Percentiles rank a stretch among this genome's conserved stretches.
Evolutionary conservation across 176 grass and related monocot species (phyloP).

Genomic region (Rhynchospora tenuis): DNA sequence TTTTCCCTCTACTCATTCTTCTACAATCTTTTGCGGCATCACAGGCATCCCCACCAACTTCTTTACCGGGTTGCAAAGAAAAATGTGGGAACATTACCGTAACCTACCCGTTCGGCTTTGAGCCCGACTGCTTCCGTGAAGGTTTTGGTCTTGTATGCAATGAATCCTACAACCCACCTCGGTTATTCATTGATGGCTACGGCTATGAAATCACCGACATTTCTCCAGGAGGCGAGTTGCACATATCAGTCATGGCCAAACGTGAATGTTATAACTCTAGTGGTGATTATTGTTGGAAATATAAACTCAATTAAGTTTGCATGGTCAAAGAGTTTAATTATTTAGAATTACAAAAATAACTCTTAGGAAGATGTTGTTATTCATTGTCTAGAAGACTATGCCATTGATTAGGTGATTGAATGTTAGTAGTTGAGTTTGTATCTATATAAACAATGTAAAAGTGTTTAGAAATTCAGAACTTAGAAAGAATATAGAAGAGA

Average conservation of each 20-base stretch:
- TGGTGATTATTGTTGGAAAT: too few species aligned
- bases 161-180: slow-evolving; percentile 13
- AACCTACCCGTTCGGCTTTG: slow-evolving; percentile 56
- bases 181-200: neutral
- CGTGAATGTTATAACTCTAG: slow-evolving; percentile 23
- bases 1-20: neutral
- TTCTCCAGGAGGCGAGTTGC: slow-evolving; percentile 23
- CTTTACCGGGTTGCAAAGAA: slow-evolving; percentile 30
- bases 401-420: too few species aligned
- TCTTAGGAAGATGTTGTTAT: too few species aligned
- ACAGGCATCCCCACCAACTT: neutral
- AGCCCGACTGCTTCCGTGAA: slow-evolving; percentile 25
- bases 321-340: too few species aligned
- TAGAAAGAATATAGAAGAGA: too few species aligned
- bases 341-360: too few species aligned
- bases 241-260: neutral
- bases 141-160: slow-evolving; percentile 32
- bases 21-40: neutral
- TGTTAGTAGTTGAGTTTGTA: too few species aligned
- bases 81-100: slow-evolving; percentile 43
- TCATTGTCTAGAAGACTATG: too few species aligned
- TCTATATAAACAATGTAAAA: too few species aligned
- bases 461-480: too few species aligned
- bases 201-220: slow-evolving; percentile 13
- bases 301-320: too few species aligned